phyloP scores from a whole-genome alignment of 75 land plant species.

The Chamaecyparis obtusa region DNA sequence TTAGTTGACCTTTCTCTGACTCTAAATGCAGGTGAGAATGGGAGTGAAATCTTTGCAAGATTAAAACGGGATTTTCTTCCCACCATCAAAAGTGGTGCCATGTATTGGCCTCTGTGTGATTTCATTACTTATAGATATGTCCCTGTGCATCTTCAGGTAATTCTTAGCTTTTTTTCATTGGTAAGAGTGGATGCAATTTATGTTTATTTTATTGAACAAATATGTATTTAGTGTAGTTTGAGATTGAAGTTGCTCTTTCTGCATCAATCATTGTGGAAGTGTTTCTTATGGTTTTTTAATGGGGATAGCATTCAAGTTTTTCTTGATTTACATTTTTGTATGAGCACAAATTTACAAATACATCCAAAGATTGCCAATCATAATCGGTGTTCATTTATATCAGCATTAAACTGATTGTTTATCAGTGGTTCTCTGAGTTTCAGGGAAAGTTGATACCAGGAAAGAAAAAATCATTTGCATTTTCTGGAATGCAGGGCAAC shows the following conservation, averaged over 20 bases:
- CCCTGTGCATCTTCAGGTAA: slow-evolving; percentile 86
- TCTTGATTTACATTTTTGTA: background rate
- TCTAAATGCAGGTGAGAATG: slow-evolving; percentile 61
- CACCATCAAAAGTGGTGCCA: slow-evolving; percentile 59
- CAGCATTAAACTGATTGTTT: background rate
- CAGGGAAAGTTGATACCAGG: too few relatives aligned
- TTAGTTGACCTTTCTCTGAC: background rate
- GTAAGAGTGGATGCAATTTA: background rate
- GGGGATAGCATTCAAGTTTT: background rate
- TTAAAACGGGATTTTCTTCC: slow-evolving; percentile 83
- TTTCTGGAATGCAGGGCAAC: too few relatives aligned
- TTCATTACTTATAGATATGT: slow-evolving; percentile 77
- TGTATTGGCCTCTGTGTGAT: slow-evolving; percentile 93
- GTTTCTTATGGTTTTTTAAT: background rate
- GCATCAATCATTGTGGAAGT: background rate
- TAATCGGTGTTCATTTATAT: background rate
- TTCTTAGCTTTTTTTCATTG: background rate
- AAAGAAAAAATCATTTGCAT: too few relatives aligned
- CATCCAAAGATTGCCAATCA: background rate
- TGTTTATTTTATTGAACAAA: background rate
- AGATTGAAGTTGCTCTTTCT: background rate
- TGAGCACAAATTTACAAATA: background rate
- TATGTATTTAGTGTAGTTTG: background rate
- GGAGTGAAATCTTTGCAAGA: slow-evolving; percentile 63
- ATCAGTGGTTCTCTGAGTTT: too few relatives aligned